Evolutionary conservation across 306 rosid species (phyloP).

Genomic region (Parietaria judaica): DNA sequence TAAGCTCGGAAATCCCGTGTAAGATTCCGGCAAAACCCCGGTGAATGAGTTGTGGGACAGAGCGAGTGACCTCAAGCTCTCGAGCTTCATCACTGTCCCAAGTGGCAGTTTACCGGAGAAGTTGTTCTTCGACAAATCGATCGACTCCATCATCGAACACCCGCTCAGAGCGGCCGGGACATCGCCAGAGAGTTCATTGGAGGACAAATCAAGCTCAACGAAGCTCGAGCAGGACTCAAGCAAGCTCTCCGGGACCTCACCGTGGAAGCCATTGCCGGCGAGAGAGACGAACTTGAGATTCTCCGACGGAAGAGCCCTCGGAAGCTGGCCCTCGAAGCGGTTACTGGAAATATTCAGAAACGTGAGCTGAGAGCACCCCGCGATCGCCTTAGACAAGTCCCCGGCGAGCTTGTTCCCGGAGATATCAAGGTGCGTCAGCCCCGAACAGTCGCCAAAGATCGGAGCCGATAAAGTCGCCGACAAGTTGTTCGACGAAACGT

Average conservation of each 20-base stretch:
- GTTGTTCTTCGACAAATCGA: slow-evolving; percentile 51
- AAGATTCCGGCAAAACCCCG: slow-evolving; percentile 43
- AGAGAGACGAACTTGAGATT: slow-evolving; percentile 45
- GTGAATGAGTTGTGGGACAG: slow-evolving; percentile 39
- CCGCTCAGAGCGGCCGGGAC: slow-evolving; percentile 43
- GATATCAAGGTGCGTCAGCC: slow-evolving; percentile 48
- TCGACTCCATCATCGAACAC: slow-evolving; percentile 32
- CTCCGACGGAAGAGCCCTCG: slow-evolving; percentile 32
- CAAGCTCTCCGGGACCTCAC: slow-evolving; percentile 38
- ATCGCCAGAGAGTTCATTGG: slow-evolving; percentile 37
- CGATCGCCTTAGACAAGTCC: slow-evolving; percentile 35
- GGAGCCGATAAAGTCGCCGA: slow-evolving; percentile 34
- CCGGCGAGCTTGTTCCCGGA: slow-evolving; percentile 67
- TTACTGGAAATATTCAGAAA: slow-evolving; percentile 58
- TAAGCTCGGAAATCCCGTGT: slow-evolving; percentile 38
- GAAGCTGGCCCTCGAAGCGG: slow-evolving; percentile 51
- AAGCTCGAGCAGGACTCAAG: slow-evolving; percentile 39
- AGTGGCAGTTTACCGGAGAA: slow-evolving; percentile 54
- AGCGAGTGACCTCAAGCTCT: slow-evolving; percentile 29
- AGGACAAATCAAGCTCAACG: slow-evolving; percentile 49
- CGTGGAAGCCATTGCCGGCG: slow-evolving; percentile 36
- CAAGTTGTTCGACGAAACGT: slow-evolving; percentile 69
- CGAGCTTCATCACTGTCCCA: slow-evolving; percentile 37
- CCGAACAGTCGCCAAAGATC: slow-evolving; percentile 50
- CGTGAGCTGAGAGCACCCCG: slow-evolving; percentile 36